Evolutionary conservation across 306 rosid genomes (phyloP).

Genomic region (Astragalus membranaceus): DNA sequence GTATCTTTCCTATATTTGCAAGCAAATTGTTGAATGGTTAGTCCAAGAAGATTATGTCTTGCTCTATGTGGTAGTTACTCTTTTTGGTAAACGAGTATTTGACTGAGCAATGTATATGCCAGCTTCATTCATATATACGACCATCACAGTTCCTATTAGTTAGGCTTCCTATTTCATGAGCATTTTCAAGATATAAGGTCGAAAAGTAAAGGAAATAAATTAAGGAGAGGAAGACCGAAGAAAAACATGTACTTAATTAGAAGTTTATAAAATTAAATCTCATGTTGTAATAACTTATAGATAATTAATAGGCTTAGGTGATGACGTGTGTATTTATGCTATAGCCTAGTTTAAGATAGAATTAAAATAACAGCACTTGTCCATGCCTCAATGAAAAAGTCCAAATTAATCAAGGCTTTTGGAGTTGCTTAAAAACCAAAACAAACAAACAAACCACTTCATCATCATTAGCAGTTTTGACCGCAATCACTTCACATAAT

Average conservation of each 20-base stretch:
- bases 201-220: neutral
- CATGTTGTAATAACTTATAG: neutral
- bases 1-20: conserved; percentile 14
- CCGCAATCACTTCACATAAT: conserved; percentile 27
- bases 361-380: neutral
- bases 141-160: no score
- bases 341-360: neutral
- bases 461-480: conserved; percentile 22
- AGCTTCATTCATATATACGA: no score
- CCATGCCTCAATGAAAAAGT: neutral
- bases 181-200: neutral
- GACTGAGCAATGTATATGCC: neutral
- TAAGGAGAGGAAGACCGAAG: neutral
- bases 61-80: neutral
- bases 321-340: neutral
- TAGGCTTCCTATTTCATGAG: no score
- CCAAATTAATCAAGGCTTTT: neutral
- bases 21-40: conserved; percentile 22
- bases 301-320: neutral
- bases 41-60: conserved; percentile 27
- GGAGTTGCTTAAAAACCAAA: conserved; percentile 24
- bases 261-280: conserved; percentile 3
- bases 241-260: neutral
- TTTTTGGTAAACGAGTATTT: neutral
- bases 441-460: conserved; percentile 14